Evolutionary conservation across 164 flowering plant species (phyloP).

Genomic region (Vitis riparia): DNA sequence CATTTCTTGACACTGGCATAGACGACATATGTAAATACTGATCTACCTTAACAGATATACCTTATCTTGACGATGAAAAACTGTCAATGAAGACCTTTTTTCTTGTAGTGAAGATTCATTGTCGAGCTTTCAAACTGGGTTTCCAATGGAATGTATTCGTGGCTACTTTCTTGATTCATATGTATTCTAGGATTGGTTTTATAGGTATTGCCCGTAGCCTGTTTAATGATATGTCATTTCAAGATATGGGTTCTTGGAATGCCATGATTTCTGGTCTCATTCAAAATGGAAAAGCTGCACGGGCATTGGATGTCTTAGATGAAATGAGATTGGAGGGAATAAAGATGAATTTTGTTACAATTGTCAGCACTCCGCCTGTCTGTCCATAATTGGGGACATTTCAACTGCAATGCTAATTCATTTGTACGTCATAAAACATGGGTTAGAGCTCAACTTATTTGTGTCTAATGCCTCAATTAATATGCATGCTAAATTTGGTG

Average conservation of each 20-base stretch:
- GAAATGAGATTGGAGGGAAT: conserved; percentile 47
- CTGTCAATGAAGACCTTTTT: too few relatives aligned
- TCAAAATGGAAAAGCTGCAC: conserved; percentile 46
- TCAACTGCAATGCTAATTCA: conserved; percentile 43
- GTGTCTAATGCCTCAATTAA: conserved; percentile 71
- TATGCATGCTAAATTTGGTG: conserved; percentile 60
- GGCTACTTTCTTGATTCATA: conserved; percentile 63
- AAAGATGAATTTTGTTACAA: conserved; percentile 53
- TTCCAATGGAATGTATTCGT: conserved; percentile 62
- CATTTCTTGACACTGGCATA: too few relatives aligned
- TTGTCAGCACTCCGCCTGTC: conserved; percentile 52
- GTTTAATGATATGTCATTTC: conserved; percentile 53
- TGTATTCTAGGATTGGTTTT: conserved; percentile 54
- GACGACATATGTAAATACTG: too few relatives aligned
- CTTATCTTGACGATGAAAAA: too few relatives aligned
- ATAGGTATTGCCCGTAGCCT: conserved; percentile 44
- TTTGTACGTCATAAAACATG: conserved; percentile 53
- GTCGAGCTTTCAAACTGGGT: conserved; percentile 52
- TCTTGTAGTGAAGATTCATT: conserved; percentile 59
- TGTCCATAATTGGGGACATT: conserved; percentile 45
- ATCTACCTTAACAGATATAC: too few relatives aligned
- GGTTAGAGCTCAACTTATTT: conserved; percentile 49
- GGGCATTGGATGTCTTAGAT: conserved; percentile 41
- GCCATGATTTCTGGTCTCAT: conserved; percentile 64
- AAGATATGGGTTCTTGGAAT: conserved; percentile 71